Conservation (phyloP, 352 stramenopile species). For the Saprolegnia diclina region DNA sequence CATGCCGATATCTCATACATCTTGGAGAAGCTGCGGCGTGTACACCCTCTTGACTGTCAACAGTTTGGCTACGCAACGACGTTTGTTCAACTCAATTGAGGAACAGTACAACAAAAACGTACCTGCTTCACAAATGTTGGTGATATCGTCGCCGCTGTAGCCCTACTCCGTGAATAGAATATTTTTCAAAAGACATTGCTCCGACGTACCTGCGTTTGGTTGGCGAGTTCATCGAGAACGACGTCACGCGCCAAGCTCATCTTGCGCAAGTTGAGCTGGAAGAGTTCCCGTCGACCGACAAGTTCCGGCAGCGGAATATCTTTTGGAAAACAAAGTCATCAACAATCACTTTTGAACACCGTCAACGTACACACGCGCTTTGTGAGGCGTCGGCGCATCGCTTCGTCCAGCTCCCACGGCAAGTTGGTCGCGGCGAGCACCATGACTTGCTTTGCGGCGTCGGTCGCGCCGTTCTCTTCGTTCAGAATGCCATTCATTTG, state of each 20-base stretch:
- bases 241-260: slow-evolving; percentile 46
- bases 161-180: slow-evolving; percentile 27
- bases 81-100: not conserved
- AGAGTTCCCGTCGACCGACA: slow-evolving; percentile 28
- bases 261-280: slow-evolving; percentile 34
- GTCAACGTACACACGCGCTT: slow-evolving; percentile 89
- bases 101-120: not conserved
- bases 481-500: slow-evolving; percentile 95
- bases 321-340: not conserved
- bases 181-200: too few relatives aligned
- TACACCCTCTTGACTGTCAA: slow-evolving; percentile 79
- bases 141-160: slow-evolving; percentile 87
- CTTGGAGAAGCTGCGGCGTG: slow-evolving; percentile 55
- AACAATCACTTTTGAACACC: slow-evolving; percentile 27
- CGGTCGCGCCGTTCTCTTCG: slow-evolving; percentile 33
- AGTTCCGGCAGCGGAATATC: slow-evolving; percentile 27
- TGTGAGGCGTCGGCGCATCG: slow-evolving; percentile 91
- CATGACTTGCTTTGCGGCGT: slow-evolving; percentile 60
- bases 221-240: slow-evolving; percentile 51
- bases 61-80: slow-evolving; percentile 43
- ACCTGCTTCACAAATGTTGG: slow-evolving; percentile 53
- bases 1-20: slow-evolving; percentile 31
- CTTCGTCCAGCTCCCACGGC: slow-evolving; percentile 96
- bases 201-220: slow-evolving; percentile 40
- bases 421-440: slow-evolving; percentile 95